These are phyloP conservation scores for Chrysoporthe deuterocubensis DNA, from an alignment of 2,329 filamentous ascomycete genomes.

Conservation along the genomic window DNA sequence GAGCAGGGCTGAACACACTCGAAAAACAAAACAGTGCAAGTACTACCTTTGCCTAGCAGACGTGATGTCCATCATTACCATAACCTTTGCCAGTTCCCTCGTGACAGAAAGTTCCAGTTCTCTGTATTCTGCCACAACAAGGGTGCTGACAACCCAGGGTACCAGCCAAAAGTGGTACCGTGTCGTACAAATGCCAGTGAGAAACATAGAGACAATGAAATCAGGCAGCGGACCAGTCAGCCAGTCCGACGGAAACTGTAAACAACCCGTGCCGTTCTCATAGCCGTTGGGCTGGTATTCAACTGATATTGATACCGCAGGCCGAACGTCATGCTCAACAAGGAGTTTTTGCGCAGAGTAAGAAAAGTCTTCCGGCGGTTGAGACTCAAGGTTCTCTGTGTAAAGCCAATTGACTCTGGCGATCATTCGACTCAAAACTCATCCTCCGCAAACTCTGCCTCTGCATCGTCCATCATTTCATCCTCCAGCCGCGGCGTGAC, in stretches of 20 bases:
- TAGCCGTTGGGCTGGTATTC: background rate
- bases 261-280: background rate
- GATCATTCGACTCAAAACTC: background rate
- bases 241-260: background rate
- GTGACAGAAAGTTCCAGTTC: background rate
- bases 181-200: background rate
- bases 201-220: background rate
- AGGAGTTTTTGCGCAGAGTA: background rate
- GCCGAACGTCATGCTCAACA: background rate
- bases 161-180: background rate
- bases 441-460: background rate
- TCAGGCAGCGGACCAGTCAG: background rate
- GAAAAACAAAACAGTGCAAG: background rate
- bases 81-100: background rate
- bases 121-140: background rate
- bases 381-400: background rate
- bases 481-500: slow-evolving; percentile 13
- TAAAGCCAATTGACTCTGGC: too few relatives aligned
- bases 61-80: background rate
- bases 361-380: background rate
- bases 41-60: background rate
- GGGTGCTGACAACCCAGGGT: too few relatives aligned
- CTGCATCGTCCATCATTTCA: background rate
- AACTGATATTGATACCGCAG: background rate
- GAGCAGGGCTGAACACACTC: background rate